Percentiles rank a stretch among this genome's conserved stretches.
Conservation (phyloP, 805 yeast genomes). For the Lipomyces spencermartinsiae region DNA sequence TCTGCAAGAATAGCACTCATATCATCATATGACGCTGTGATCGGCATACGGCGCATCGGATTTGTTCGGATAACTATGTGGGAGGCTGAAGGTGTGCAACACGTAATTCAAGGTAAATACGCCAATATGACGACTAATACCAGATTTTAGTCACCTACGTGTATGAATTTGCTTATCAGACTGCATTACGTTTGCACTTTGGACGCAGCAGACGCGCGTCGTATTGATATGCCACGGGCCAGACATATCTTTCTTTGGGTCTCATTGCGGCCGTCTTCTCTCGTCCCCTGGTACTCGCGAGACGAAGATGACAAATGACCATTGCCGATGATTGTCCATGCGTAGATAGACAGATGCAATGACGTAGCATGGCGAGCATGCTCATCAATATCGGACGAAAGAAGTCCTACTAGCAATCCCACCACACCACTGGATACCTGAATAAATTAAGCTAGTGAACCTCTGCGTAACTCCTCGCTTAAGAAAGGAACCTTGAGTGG, state of each 20-base stretch:
- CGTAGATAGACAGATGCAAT: neutral
- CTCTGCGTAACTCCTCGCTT: no score
- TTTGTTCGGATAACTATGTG: neutral
- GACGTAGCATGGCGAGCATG: neutral
- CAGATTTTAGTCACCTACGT: neutral
- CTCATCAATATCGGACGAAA: no score
- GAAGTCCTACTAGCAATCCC: no score
- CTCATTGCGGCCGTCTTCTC: neutral
- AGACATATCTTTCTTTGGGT: neutral
- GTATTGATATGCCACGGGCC: neutral
- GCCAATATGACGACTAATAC: neutral
- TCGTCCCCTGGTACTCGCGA: neutral
- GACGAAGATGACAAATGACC: neutral
- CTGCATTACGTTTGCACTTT: no score
- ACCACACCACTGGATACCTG: no score
- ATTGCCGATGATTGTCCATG: neutral
- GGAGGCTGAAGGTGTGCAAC: neutral
- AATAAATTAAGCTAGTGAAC: no score
- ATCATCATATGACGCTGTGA: neutral
- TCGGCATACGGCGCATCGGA: neutral
- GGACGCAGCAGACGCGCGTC: neutral
- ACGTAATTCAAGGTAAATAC: neutral
- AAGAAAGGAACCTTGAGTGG: no score
- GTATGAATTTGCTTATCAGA: no score
- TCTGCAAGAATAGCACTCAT: neutral